Base-by-base conservation (phyloP, 2,329 filamentous ascomycete species). In the Immersiporthe knoxdaviesiana region DNA sequence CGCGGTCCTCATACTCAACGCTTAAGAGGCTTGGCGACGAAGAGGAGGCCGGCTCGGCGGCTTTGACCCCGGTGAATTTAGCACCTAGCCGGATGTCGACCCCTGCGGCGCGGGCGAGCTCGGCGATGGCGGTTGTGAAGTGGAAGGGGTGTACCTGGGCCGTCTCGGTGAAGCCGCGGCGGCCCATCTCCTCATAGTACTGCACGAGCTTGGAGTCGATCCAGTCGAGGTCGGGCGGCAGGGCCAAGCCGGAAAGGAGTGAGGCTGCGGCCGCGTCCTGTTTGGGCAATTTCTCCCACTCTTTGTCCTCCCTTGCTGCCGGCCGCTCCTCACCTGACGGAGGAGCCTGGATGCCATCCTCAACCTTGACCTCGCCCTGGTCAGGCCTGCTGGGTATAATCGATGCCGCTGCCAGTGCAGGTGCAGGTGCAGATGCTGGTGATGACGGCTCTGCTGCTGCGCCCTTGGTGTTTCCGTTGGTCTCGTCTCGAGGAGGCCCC, bases 101-200 rank as follows among this genome's bases (percentile, higher is more conserved):
- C 2, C 92, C 92, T 35, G 85, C 86, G 65, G 92, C 87, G 68
- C 87, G 81, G 0, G 95, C 94, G 16, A 97, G 84, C 56, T 88
- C 83, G 5, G 92, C 92, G 79, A 98, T 97, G 21, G 90, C 85
- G 0, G 88, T 95, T 0, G 96, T 98, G 77, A 99, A 98, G 59
- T 93, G 90, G 71, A 91, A 92, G 0, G 96, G 96, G 76, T 99
- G 95, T 2, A 98, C 95, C 80, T 99, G 96, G 0, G 96, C 92
- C 1, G 96, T 98, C 71, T 93, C 92, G 1, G 85, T 86, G 0
- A 89, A 88, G 2, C 88, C 90, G 6, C 59, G 81, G 1, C 77
- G 73, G 32, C 93, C 93, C 93, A 98, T 97, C 76, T 91, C 89
- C 44, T 92, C 88, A 80, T 97, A 98, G 27, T 84, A 84, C 66